Conservation (phyloP, 352 stramenopile species). For the Globisporangium takayamanum region DNA sequence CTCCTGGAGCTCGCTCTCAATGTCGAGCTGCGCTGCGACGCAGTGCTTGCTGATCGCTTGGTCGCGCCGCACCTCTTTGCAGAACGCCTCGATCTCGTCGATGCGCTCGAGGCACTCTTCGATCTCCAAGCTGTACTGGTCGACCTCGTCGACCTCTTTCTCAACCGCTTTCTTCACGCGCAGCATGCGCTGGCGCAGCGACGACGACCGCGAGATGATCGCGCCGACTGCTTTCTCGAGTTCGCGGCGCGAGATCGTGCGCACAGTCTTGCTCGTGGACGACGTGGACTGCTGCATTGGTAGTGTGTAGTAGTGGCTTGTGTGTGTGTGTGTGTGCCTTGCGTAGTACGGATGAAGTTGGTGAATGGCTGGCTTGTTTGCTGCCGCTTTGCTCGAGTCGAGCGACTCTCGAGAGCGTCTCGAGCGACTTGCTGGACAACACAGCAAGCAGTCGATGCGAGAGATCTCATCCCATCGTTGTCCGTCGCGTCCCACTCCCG, state of each 20-base stretch:
- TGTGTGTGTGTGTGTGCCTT: neutral
- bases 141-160: slow-evolving; percentile 16
- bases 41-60: slow-evolving; percentile 14
- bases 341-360: neutral
- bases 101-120: slow-evolving; percentile 18
- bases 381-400: neutral
- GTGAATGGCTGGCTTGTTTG: neutral
- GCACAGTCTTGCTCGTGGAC: slow-evolving; percentile 4
- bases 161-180: slow-evolving; percentile 18
- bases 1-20: slow-evolving; percentile 16
- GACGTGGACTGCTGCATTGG: slow-evolving; percentile 3
- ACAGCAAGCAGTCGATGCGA: neutral
- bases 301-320: neutral
- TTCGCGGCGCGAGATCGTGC: slow-evolving; percentile 16
- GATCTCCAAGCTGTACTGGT: slow-evolving; percentile 16
- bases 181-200: slow-evolving; percentile 17
- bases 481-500: too few species aligned
- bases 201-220: slow-evolving; percentile 18
- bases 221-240: slow-evolving; percentile 15
- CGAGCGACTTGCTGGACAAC: neutral
- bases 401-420: too few species aligned
- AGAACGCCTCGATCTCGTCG: slow-evolving; percentile 16
- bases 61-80: slow-evolving; percentile 11
- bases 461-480: neutral
- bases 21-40: slow-evolving; percentile 8